Evolutionary conservation across 2,329 filamentous ascomycete species (phyloP), one percentile per base, ranked within the genome.

Genomic region (Graphiopsis chlorocephala): DNA sequence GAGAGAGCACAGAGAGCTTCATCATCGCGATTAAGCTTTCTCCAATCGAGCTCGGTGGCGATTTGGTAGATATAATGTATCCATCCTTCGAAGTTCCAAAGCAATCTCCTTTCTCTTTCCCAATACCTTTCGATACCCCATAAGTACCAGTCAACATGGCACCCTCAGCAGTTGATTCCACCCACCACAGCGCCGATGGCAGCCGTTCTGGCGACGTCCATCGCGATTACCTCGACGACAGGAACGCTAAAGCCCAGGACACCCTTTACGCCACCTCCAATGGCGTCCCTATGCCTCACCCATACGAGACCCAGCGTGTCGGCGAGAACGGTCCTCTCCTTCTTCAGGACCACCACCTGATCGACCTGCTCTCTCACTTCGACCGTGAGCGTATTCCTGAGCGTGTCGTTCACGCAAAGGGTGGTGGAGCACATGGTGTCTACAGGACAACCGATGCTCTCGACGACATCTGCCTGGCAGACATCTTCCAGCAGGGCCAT

Each of bases 401-500:
- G 75, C 79, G 81, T 68, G 81, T 83, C 14, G 81, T 83, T 14
- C 81, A 83, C 69, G 81, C 81, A 28, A 83, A 82, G 71, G 81
- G 81, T 64, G 77, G 78, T 61, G 81, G 81, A 63, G 81, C 81
- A 31, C 81, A 83, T 68, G 81, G 81, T 20, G 78, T 75, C 71
- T 83, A 81, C 74, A 76, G 77, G 67, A 80, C 78, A 12, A 83
- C 81, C 42, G 76, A 82, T 48, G 72, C 78, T 1, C 67, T 82
- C 33, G 80, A 82, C 29, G 81, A 83, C 66, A 71, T 83, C 4
- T 80, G 73, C 61, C 61, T 78, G 60, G 80, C 80, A 45, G 80
- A 82, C 64, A 73, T 83, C 55, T 83, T 83, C 71, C 80, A 84
- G 64, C 81, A 86, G 61, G 90, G 89, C 70, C 91, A 91, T 80